Evolutionary conservation across 1,284 basidiomycete species (phyloP), one percentile per base, ranked within the genome.

Genomic region (Ceratobasidium sp.): DNA sequence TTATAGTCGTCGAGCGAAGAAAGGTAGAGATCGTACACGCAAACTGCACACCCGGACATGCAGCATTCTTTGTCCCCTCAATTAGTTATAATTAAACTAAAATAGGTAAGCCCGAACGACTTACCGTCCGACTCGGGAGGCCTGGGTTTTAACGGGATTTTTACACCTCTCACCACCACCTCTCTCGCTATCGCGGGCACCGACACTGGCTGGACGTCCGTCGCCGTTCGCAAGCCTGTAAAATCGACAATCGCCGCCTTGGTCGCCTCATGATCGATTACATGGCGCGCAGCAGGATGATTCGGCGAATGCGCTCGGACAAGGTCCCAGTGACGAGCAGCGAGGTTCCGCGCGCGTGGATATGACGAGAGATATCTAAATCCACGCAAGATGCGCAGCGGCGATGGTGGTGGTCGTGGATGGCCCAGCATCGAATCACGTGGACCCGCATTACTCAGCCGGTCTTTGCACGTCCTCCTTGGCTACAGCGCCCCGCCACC

Each of bases 11-110:
- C 83, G 20, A 87, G 81, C 33, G 86, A 86, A 61, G 87, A 86
- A 26, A 85, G 84, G 81, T 87, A 87, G 63, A 87, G 83, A n/a
- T 86, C 86, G 80, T 87, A 87, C 3, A 87, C 86, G 81, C 87
- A 88, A 77, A 86, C 84, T 0, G 86, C 86, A 78, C 87, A 88
- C 7, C 87, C 86, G 40, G 85, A 85, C 86, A 86, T 87, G 80
- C 87, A 87, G 83, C 86, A 87, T 78, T 87, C 85, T 86, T 77
- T 39, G 6, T 9, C 28, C 3, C 23, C 26, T n/a, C 3, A 61
- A 28, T 49, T 18, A n/a, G 15, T 55, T 12, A n/a, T 18, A 44
- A 28, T 46, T 33, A 55, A 15, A 3, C 18, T 13, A n/a, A 33
- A 20, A 23, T 20, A 72, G 33, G 46, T 6, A 44, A 12, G 33